Evolutionary conservation across 2,329 filamentous ascomycete species (phyloP).

Genomic region (Cercospora sesami): DNA sequence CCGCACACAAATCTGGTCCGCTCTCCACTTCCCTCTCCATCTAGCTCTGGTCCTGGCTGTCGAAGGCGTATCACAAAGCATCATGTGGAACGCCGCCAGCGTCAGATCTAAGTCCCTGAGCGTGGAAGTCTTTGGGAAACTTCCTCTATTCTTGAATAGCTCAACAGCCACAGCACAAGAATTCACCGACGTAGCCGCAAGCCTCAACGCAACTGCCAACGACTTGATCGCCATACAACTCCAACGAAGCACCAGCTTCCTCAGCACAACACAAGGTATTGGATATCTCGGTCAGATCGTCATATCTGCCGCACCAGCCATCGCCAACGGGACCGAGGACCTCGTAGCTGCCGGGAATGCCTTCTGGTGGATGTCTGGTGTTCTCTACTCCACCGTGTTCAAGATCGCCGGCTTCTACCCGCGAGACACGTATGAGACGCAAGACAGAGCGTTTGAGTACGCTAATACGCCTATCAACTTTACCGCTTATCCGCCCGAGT

Average conservation of each 20-base stretch:
- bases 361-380: conserved; percentile 16
- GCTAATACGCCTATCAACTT: conserved; percentile 8
- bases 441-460: background rate
- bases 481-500: background rate
- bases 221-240: conserved; percentile 6
- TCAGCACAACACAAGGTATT: conserved; percentile 5
- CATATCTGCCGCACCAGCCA: conserved; percentile 12
- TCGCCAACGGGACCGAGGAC: conserved; percentile 14
- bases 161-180: background rate
- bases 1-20: conserved; percentile 31
- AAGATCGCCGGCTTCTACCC: conserved; percentile 23
- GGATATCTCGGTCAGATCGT: conserved; percentile 12
- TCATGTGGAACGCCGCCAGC: conserved; percentile 36
- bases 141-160: background rate
- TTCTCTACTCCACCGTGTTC: conserved; percentile 19
- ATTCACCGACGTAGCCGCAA: conserved; percentile 4
- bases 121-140: background rate
- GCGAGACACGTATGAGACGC: background rate
- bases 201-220: conserved; percentile 14
- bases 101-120: conserved; percentile 16
- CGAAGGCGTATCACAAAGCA: conserved; percentile 35
- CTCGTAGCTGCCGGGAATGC: conserved; percentile 12
- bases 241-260: background rate
- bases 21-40: conserved; percentile 33
- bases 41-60: conserved; percentile 24